Evolutionary conservation across 169 alveolate genomes (phyloP), one percentile per base, ranked within the genome.

Genomic region (Plasmodium knowlesi): DNA sequence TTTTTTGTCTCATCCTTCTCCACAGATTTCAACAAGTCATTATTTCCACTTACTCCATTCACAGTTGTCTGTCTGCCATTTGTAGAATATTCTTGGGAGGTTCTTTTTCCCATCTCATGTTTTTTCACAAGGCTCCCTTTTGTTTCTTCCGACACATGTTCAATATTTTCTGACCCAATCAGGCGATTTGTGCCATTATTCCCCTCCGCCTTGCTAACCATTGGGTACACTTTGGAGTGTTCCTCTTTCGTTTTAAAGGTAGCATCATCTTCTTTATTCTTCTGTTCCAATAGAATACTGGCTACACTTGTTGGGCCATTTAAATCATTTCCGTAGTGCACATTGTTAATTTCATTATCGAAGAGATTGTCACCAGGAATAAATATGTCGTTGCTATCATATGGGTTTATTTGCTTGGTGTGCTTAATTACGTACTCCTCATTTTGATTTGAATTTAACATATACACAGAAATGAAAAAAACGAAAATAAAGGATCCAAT

Each of bases 401-500:
- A 85, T 25, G 93, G 93, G 67, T 74, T 85, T 8, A 85, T 50
- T 61, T 85, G 85, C 22, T 85, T 85, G 19, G 80, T 73, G 79
- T 85, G 93, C 10, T 85, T 85, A 61, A 85, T 85, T 73, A 85
- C 41, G 43, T 85, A 85, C 74, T 85, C 93, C 61, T 85, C 93
- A 85, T 85, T 85, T 73, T 73, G 76, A 50, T 85, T 85, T 16
- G 93, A 54, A 32, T 85, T 85, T 85, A 85, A 74, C 93, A 85
- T 85, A 41, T 85, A 85, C 30, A 85, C 50, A 39, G 93, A 85
- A 28, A 85, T 85, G 46, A 85, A 85, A 74, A 85, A 85, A 72
- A 85, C 93, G 74, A 85, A 85, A 74, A 85, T 73, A 76, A 85
- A 85, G 25, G 93, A 85, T 73, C 93, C 93, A 85, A 85, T 85